Base-by-base conservation (phyloP, 73 alveolate species). In the Paramecium biaurelia region DNA sequence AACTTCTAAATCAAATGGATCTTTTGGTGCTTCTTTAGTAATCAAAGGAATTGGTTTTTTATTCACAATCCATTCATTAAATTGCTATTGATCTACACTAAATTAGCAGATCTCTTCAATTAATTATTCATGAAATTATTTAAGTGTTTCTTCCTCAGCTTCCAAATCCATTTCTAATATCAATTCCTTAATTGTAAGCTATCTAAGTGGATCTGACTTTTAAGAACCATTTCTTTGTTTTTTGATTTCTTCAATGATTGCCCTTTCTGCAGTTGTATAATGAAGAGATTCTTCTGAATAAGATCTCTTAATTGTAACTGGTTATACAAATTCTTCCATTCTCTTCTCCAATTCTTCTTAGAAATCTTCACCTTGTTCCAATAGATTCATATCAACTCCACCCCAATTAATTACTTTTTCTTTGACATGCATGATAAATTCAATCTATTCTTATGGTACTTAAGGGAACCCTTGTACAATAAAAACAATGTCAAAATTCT, bases 391-490 rank as follows among this genome's bases (percentile, higher is more conserved):
- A 70, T 89, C 94, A 2, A 82, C 53, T 43, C 74, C 92, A 21
- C 87, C 85, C 67, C 87, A 70, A 89, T 89, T 89, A 35, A 70
- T 37, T 6, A 89, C 94, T 43, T 89, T 89, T 26, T 89, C 94
- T 20, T 63, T 76, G 24, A 89, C 41, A 23, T 43, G 88, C 20
- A 89, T 43, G 7, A 89, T n/a, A 8, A 89, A 89, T 24, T 89
- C 94, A 45, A 89, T 42, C 37, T 38, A 43, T 72, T 82, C 94
- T 20, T 68, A 76, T 42, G 79, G 92, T 24, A 26, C 49, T n/a
- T 89, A 4, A 26, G 94, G 94, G 47, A 43, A 89, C 21, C 87
- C 94, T 38, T 45, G 23, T 1, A 70, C 70, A 30, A 89, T 20
- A 43, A 58, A 89, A 23, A 89, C 76, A 10, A 89, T 23, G 76